Evolutionary conservation across 345 rosid species (phyloP).

Genomic region (Conringia planisiliqua): DNA sequence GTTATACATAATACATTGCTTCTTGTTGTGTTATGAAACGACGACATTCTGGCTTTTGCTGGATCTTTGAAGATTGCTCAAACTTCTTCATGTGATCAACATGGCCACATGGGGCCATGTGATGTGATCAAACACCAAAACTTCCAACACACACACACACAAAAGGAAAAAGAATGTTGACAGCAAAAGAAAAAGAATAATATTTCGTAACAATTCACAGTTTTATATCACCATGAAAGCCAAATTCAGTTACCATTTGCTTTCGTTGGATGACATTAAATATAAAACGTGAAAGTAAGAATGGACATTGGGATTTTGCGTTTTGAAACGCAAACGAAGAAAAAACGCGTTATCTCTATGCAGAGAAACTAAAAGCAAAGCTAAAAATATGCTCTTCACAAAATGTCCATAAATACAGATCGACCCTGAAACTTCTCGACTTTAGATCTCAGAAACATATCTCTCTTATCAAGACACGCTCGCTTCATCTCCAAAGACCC

Average conservation of each 20-base stretch:
- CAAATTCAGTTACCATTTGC: not conserved
- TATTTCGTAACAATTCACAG: not conserved
- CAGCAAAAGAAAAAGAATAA: not conserved
- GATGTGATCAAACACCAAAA: not conserved
- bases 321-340: not conserved
- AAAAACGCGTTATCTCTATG: not conserved
- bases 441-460: slow-evolving; percentile 16
- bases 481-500: slow-evolving; percentile 25
- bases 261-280: not conserved
- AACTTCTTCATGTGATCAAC: slow-evolving; percentile 1
- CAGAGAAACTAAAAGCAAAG: not conserved
- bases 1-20: not conserved
- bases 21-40: not conserved
- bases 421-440: slow-evolving; percentile 28
- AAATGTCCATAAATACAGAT: slow-evolving; percentile 12
- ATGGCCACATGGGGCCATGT: not conserved
- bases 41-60: not conserved
- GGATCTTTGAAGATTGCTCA: not conserved
- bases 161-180: no score
- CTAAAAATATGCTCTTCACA: not conserved
- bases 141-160: not conserved
- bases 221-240: not conserved
- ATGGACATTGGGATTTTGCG: not conserved
- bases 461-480: slow-evolving; percentile 15
- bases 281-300: not conserved